phyloP scores from a whole-genome alignment of 345 rosid genomes.

The Salix exigua region DNA sequence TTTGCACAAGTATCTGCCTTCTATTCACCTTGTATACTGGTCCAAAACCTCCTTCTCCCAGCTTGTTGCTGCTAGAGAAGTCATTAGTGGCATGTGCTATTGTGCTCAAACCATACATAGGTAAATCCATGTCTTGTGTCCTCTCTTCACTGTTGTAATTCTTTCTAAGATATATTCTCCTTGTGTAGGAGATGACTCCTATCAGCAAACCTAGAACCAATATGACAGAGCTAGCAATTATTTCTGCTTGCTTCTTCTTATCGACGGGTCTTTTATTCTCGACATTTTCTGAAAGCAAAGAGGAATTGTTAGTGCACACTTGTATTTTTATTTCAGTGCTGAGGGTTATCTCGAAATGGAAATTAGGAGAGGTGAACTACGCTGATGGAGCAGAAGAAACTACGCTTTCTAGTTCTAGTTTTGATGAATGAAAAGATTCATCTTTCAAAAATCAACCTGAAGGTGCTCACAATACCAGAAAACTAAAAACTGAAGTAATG shows the following conservation, averaged over 20 bases:
- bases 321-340: too few relatives aligned
- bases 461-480: too few relatives aligned
- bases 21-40: slow-evolving; percentile 12
- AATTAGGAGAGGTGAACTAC: too few relatives aligned
- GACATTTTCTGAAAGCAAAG: too few relatives aligned
- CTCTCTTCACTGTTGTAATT: neutral
- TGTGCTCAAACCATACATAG: neutral
- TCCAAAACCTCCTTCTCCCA: slow-evolving; percentile 38
- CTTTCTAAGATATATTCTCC: neutral
- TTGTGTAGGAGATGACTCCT: neutral
- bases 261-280: too few relatives aligned
- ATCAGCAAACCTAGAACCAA: neutral
- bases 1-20: neutral
- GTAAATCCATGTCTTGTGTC: neutral
- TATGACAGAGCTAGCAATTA: neutral
- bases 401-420: too few relatives aligned
- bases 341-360: too few relatives aligned
- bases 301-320: too few relatives aligned
- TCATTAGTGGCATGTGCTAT: slow-evolving; percentile 5
- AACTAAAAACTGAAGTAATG: too few relatives aligned
- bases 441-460: too few relatives aligned
- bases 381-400: too few relatives aligned
- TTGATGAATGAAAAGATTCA: too few relatives aligned
- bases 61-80: slow-evolving; percentile 14
- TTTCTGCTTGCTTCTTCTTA: neutral